Conservation (phyloP, 176 grass and related monocot species). For the Carex scoparia region DNA sequence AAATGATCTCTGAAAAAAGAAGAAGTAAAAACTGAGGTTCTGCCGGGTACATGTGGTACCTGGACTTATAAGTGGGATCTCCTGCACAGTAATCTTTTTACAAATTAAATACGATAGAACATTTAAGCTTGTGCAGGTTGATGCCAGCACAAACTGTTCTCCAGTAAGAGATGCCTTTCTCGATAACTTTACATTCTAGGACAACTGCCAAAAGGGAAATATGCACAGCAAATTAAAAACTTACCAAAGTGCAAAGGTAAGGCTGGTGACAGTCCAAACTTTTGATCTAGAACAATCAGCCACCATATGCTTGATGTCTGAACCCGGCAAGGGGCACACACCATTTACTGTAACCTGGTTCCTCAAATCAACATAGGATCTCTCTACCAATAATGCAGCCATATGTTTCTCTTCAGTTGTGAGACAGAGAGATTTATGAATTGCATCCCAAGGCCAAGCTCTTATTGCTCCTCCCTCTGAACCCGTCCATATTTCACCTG, state of each 20-base stretch:
- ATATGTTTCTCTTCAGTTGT: conserved; percentile 73
- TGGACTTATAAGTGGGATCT: neutral
- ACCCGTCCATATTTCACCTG: conserved; percentile 97
- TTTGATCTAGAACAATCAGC: conserved; percentile 54
- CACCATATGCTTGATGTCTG: conserved; percentile 70
- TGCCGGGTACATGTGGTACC: neutral
- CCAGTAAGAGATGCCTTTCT: neutral
- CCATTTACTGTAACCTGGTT: conserved; percentile 72
- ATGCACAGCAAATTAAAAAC: neutral
- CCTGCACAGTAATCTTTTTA: neutral
- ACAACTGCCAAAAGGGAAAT: neutral
- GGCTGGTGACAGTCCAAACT: conserved; percentile 70
- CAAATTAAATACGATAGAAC: neutral
- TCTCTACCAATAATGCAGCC: conserved; percentile 86
- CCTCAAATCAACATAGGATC: conserved; percentile 75
- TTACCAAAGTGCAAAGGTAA: conserved; percentile 90
- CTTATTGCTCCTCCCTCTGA: conserved; percentile 78
- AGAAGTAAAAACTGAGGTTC: neutral
- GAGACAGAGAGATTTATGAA: conserved; percentile 72
- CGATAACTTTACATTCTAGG: neutral
- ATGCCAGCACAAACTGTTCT: neutral
- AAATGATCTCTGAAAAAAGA: neutral
- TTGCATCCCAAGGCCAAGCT: conserved; percentile 92
- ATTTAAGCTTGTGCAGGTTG: neutral
- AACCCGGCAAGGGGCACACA: conserved; percentile 65